Base-by-base conservation (phyloP, 345 rosid species). In the Mallotus nudiflorus region DNA sequence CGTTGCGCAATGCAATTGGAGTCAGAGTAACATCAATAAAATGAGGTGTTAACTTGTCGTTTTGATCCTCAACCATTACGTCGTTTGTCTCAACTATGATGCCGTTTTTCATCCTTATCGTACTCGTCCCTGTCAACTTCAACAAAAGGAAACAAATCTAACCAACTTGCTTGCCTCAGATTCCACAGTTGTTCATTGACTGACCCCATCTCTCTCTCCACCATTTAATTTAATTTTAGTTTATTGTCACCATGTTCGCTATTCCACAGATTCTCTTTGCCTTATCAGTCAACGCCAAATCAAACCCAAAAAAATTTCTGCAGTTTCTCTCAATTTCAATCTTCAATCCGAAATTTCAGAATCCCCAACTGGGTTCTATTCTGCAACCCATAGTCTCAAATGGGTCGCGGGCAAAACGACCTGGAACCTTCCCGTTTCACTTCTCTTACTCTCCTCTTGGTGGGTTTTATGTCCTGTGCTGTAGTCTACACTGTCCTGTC, bases 401-500 rank as follows among this genome's bases (percentile, higher is more conserved):
- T 89, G 97, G 86, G 82, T 85, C 96, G 93, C 62, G 75, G 83
- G 76, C 86, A 63, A 68, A 82, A 76, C 79, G 89, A 90, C 77
- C 69, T 74, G 1, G 91, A 89, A 28, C 56, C 86, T 63, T 73
- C 86, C 75, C 89, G 89, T 72, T 88, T 83, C 68, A 70, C 93
- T 24, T 76, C 86, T 70, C 68, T 80, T 51, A 53, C 80, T 24
- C 87, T 87, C 80, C 84, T 88, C 63, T 65, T 79, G 11, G 69
- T 85, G 62, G 91, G 85, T 55, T 73, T 85, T 46, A 72, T 89
- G 76, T 87, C 94, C 11, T 89, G 87, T 66, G 75, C 82, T 20
- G 24, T 92, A 46, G 90, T 83, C 73, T 95, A 92, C 84, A 80
- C 90, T n/a, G 77, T 89, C 72, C 71, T 90, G 65, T 86, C 96